Base-by-base conservation (phyloP, 352 stramenopile genomes). In the Phytopythium delawarense region DNA sequence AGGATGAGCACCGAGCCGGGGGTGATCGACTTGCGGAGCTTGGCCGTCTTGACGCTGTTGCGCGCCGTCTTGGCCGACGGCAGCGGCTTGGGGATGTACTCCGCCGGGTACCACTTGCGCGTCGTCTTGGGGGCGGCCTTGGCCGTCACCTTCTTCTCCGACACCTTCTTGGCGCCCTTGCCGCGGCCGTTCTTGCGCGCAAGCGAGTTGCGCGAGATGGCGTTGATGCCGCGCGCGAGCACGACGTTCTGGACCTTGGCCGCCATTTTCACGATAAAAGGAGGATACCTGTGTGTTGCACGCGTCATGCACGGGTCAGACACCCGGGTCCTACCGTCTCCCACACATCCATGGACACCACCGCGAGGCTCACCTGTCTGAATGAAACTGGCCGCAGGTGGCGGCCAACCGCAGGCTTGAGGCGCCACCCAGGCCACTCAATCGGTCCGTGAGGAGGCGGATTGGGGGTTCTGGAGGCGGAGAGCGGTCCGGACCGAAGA, bases 1-100 rank as follows among this genome's bases (percentile, higher is more conserved):
- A 99, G 80, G 71, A 99, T 99, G 23, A 99, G 85, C 39, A 99
- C 94, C 53, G 96, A 98, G 75, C 97, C 97, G 23, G 97, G 95
- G 50, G 91, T 98, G 81, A 99, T 98, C 54, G 89, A 97, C 63
- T 92, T 84, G 58, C 97, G 95, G 35, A 99, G 84, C 80, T 98
- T 98, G 45, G 93, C 87, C 28, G 95, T 84, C 67, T 98, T 98
- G 35, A 81, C 67, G 61, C 75, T 84, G 72, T 87, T 89, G 58
- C 79, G 79, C 55, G 76, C 78, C 62, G 78, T 89, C 72, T 89
- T 89, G 53, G 79, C 79, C 59, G 77, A 87, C n/a, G 69, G 64
- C 39, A 89, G 69, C 56, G 69, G 68, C 69, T 84, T 87, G 28
- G 77, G 77, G 64, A 89, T 78, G 71, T 79, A 84, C 63, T 89